Conservation (phyloP, 2,329 filamentous ascomycete genomes). For the Colletotrichum falcatum region DNA sequence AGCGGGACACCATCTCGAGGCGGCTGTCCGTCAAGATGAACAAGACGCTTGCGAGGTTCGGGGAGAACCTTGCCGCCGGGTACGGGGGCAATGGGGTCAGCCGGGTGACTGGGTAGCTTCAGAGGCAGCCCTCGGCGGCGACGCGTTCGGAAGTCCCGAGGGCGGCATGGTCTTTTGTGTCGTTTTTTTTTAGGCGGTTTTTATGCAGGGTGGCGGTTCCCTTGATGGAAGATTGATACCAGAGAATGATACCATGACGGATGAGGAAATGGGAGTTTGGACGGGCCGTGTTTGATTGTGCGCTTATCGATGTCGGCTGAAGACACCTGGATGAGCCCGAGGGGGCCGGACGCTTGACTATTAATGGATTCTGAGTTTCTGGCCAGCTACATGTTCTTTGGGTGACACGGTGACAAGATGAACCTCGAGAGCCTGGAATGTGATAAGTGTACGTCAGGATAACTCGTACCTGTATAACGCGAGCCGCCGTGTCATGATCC, state of each 20-base stretch:
- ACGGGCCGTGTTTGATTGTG: neutral
- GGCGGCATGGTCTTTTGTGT: neutral
- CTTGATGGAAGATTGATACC: constrained; percentile 12
- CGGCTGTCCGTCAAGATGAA: constrained; percentile 20
- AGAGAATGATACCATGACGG: constrained; percentile 6
- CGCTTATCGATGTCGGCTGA: neutral
- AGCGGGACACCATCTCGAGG: constrained; percentile 14
- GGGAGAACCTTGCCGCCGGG: constrained; percentile 6
- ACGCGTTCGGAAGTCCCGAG: neutral
- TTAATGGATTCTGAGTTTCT: neutral
- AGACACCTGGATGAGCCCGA: neutral
- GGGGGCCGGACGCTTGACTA: too few relatives aligned
- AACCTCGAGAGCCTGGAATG: neutral
- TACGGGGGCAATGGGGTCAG: constrained; percentile 14
- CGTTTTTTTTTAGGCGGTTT: neutral
- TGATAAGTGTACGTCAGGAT: too few relatives aligned
- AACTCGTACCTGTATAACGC: too few relatives aligned
- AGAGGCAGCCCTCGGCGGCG: too few relatives aligned
- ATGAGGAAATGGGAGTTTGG: neutral
- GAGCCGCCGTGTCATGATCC: neutral
- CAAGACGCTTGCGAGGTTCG: constrained; percentile 10
- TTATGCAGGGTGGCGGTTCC: neutral
- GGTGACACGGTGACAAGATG: neutral
- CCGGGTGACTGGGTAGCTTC: neutral
- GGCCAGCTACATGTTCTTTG: neutral